phyloP scores from a whole-genome alignment of 768 basidiomycete species.

The Trametes punicea region DNA sequence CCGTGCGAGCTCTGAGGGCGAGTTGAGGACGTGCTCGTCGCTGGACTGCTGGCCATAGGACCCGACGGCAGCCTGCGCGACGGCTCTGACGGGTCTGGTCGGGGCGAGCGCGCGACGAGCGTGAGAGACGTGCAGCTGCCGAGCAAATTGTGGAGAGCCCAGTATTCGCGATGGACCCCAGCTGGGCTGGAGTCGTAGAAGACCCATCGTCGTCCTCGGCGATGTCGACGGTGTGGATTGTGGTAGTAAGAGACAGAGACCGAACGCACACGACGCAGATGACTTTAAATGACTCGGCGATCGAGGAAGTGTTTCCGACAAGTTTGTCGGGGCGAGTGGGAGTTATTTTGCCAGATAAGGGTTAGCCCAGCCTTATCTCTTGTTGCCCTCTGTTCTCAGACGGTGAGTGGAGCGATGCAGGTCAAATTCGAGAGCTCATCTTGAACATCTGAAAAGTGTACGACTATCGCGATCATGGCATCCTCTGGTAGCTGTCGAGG shows the following conservation, averaged over 20 bases:
- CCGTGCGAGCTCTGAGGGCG: slow-evolving; percentile 92
- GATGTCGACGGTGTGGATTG: slow-evolving; percentile 16
- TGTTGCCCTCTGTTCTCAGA: background rate
- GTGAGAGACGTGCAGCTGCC: slow-evolving; percentile 45
- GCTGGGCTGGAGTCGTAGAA: slow-evolving; percentile 21
- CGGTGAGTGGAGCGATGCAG: background rate
- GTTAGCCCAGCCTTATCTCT: background rate
- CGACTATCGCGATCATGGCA: background rate
- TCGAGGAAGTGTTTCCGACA: background rate
- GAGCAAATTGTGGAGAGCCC: slow-evolving; percentile 17
- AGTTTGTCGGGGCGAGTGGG: background rate
- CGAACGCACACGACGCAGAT: background rate
- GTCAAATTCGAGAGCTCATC: background rate
- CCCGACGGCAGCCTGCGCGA: slow-evolving; percentile 75
- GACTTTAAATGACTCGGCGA: slow-evolving; percentile 13
- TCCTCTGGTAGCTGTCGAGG: background rate
- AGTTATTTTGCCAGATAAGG: slow-evolving; percentile 6
- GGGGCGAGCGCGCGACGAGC: slow-evolving; percentile 38
- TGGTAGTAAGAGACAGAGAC: slow-evolving; percentile 5
- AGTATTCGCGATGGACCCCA: slow-evolving; percentile 18
- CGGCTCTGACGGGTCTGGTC: slow-evolving; percentile 55
- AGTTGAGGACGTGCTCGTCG: slow-evolving; percentile 76
- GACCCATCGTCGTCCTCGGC: slow-evolving; percentile 22
- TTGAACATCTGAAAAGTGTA: too few species aligned
- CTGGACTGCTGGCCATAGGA: slow-evolving; percentile 45